These are phyloP conservation scores for Termitomyces sp. DNA, from an alignment of 768 basidiomycete species.

Conservation along the genomic window DNA sequence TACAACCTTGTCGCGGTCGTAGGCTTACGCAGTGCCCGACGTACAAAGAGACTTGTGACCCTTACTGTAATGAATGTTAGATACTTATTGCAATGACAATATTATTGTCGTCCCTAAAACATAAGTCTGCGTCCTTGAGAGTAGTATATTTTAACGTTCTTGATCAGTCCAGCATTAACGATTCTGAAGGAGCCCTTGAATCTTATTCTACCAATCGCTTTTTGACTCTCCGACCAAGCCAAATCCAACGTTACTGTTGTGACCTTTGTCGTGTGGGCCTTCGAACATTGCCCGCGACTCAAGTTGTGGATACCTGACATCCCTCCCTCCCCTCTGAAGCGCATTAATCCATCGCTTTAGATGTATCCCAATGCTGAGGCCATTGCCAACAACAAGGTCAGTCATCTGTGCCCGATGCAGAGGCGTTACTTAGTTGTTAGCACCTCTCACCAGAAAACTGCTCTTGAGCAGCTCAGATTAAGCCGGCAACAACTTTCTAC, in stretches of 20 bases:
- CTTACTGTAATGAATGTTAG: neutral
- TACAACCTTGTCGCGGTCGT: neutral
- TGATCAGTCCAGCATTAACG: neutral
- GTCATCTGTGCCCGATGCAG: conserved; percentile 19
- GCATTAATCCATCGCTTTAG: conserved; percentile 18
- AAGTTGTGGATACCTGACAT: conserved; percentile 10
- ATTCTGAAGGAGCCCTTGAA: neutral
- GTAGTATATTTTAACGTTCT: neutral
- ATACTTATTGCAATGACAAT: neutral
- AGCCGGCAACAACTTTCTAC: conserved; percentile 31
- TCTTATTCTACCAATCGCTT: conserved; percentile 6
- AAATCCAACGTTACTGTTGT: conserved; percentile 15
- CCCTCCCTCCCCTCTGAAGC: conserved; percentile 5
- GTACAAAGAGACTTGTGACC: neutral
- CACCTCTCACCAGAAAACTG: conserved; percentile 30
- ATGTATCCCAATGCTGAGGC: conserved; percentile 47
- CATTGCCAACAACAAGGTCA: conserved; percentile 46
- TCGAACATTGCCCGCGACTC: conserved; percentile 9
- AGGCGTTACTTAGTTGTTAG: conserved; percentile 13
- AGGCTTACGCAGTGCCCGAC: neutral
- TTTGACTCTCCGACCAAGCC: conserved; percentile 51
- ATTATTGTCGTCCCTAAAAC: neutral
- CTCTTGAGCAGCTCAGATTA: conserved; percentile 44
- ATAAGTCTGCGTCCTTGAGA: neutral
- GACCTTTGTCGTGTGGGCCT: conserved; percentile 14